Conservation (phyloP, 306 rosid species). For the Hippophae gyantsensis region DNA sequence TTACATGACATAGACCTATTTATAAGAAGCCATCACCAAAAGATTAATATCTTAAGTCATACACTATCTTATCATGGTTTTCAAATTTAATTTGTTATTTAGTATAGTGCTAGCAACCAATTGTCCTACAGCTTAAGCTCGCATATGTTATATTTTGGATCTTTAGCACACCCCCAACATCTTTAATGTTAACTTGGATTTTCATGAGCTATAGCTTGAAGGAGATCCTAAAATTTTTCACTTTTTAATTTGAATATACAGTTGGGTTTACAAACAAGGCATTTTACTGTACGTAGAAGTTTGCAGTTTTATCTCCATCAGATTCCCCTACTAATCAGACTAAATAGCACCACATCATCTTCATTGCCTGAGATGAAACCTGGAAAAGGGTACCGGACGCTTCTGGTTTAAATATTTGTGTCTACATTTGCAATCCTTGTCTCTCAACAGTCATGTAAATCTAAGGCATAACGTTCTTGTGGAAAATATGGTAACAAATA, state of each 20-base stretch:
- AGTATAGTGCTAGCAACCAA: no score
- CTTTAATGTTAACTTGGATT: neutral
- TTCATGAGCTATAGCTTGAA: neutral
- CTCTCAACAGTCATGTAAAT: conserved; percentile 15
- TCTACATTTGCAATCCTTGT: neutral
- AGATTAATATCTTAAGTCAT: no score
- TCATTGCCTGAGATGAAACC: conserved; percentile 21
- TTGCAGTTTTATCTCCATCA: conserved; percentile 31
- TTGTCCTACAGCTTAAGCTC: no score
- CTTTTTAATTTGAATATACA: conserved; percentile 21
- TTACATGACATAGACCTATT: no score
- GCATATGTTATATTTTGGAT: no score
- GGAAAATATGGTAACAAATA: neutral
- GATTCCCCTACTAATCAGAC: conserved; percentile 34
- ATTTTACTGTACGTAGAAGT: conserved; percentile 30
- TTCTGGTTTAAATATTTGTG: conserved; percentile 9
- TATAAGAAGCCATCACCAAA: no score
- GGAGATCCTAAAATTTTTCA: neutral
- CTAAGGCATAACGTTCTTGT: conserved; percentile 6
- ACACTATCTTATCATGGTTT: no score
- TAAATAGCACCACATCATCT: conserved; percentile 35
- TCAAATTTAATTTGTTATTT: no score
- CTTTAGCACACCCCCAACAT: no score
- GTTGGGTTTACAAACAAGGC: conserved; percentile 37
- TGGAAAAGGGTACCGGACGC: conserved; percentile 33